These are phyloP conservation scores for Psilocybe azurescens DNA, from an alignment of 768 basidiomycete genomes.

Conservation along the genomic window DNA sequence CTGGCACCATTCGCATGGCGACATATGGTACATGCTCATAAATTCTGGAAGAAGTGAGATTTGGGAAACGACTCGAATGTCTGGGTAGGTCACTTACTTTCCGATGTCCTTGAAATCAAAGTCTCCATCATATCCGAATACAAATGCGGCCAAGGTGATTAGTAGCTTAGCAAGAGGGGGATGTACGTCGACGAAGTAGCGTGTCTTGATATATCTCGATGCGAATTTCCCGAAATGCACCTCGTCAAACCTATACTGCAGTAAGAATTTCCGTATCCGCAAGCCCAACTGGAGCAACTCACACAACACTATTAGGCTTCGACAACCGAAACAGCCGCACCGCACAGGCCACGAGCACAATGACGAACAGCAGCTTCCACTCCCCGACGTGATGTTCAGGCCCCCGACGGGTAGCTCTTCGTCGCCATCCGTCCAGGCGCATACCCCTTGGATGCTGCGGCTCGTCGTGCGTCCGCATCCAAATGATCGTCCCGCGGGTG, in stretches of 20 bases:
- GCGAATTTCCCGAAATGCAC: slow-evolving; percentile 99
- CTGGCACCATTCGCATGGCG: slow-evolving; percentile 97
- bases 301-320: slow-evolving; percentile 93
- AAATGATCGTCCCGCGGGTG: slow-evolving; percentile 66
- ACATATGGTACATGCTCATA: slow-evolving; percentile 93
- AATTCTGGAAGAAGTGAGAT: slow-evolving; percentile 46
- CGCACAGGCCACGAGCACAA: slow-evolving; percentile 73
- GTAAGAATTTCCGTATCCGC: neutral
- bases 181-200: slow-evolving; percentile 95
- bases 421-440: slow-evolving; percentile 45
- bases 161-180: slow-evolving; percentile 96
- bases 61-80: neutral
- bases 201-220: slow-evolving; percentile 89
- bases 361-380: slow-evolving; percentile 70
- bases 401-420: slow-evolving; percentile 60
- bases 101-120: slow-evolving; percentile 99
- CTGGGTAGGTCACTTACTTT: slow-evolving; percentile 62
- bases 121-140: slow-evolving; percentile 88
- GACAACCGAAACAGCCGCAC: slow-evolving; percentile 89
- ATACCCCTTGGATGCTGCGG: slow-evolving; percentile 70
- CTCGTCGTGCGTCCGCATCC: slow-evolving; percentile 76
- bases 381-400: slow-evolving; percentile 68
- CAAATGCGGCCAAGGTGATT: slow-evolving; percentile 87
- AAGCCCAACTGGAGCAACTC: slow-evolving; percentile 37
- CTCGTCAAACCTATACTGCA: slow-evolving; percentile 82